These are phyloP conservation scores for Prototheca wickerhamii DNA, from an alignment of 163 green algal species.

Conservation along the genomic window DNA sequence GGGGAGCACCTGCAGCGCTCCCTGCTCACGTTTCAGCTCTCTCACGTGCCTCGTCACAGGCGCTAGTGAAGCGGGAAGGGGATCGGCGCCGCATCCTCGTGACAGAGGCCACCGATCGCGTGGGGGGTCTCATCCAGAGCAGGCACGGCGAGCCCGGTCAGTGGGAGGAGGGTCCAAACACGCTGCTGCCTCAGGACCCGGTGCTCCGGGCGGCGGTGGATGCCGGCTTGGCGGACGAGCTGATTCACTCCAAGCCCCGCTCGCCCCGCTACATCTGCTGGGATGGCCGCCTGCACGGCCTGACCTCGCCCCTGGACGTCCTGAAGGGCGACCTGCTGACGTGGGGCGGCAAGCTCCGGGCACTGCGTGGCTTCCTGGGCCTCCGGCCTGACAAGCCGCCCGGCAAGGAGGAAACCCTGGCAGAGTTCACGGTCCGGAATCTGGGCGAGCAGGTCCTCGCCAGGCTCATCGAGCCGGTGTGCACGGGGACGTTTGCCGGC, in stretches of 20 bases:
- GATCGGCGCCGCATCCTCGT: slow-evolving; percentile 58
- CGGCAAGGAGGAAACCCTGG: slow-evolving; percentile 86
- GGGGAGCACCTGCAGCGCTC: too few species aligned
- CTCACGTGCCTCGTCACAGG: too few species aligned
- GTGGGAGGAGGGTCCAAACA: slow-evolving; percentile 99
- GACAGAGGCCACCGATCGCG: slow-evolving; percentile 85
- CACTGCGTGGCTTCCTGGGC: slow-evolving; percentile 81
- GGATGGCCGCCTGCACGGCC: slow-evolving; percentile 76
- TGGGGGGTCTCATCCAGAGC: slow-evolving; percentile 97
- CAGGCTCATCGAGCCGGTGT: slow-evolving; percentile 98
- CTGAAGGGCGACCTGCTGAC: slow-evolving; percentile 90
- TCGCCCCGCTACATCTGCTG: slow-evolving; percentile 92
- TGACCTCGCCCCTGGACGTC: slow-evolving; percentile 73
- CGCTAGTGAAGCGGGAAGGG: slow-evolving; percentile 18
- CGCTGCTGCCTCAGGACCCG: slow-evolving; percentile 89
- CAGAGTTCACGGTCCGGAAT: slow-evolving; percentile 94
- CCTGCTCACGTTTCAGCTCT: too few species aligned
- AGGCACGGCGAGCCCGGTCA: slow-evolving; percentile 59
- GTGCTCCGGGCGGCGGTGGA: slow-evolving; percentile 88
- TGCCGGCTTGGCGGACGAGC: slow-evolving; percentile 63
- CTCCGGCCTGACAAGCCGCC: slow-evolving; percentile 19
- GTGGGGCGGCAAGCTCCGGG: slow-evolving; percentile 85
- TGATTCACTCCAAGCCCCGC: slow-evolving; percentile 88
- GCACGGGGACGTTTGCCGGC: slow-evolving; percentile 95
- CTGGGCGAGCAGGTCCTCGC: slow-evolving; percentile 95